A percentile compares a stretch with the other conserved stretches of the same genome.
These are phyloP conservation scores for Zygnema circumcarinatum DNA, from an alignment of 139 green algal genomes.

Conservation along the genomic window DNA sequence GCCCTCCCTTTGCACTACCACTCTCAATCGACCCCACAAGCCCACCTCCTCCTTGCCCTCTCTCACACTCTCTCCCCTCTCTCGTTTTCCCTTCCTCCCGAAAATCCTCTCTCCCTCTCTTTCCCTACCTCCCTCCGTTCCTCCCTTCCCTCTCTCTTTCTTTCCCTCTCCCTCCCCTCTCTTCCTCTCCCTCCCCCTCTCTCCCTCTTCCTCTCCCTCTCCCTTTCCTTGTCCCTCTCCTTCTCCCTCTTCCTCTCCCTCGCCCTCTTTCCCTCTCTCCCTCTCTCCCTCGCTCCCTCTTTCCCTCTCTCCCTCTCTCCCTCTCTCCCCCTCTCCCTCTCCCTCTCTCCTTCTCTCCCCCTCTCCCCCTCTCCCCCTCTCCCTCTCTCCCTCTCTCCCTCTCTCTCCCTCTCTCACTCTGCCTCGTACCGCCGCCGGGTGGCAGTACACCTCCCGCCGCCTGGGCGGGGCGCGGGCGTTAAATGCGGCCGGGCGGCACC, in stretches of 20 bases:
- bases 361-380: not conserved
- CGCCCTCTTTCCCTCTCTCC: not conserved
- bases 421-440: not conserved
- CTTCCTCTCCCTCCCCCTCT: not conserved
- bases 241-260: not conserved
- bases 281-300: not conserved
- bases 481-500: too few relatives aligned
- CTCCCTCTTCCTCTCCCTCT: not conserved
- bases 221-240: not conserved
- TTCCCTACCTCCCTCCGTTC: not conserved
- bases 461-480: too few relatives aligned
- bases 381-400: not conserved
- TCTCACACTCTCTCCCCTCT: not conserved
- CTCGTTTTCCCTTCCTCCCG: not conserved
- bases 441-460: too few relatives aligned
- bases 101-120: not conserved
- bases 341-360: not conserved
- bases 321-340: not conserved
- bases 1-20: not conserved
- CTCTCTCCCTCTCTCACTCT: not conserved
- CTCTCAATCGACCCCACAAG: not conserved
- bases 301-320: not conserved
- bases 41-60: not conserved
- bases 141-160: not conserved
- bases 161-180: not conserved